Conservation (phyloP, 805 yeast species). For the Yamadazyma insecticola region DNA sequence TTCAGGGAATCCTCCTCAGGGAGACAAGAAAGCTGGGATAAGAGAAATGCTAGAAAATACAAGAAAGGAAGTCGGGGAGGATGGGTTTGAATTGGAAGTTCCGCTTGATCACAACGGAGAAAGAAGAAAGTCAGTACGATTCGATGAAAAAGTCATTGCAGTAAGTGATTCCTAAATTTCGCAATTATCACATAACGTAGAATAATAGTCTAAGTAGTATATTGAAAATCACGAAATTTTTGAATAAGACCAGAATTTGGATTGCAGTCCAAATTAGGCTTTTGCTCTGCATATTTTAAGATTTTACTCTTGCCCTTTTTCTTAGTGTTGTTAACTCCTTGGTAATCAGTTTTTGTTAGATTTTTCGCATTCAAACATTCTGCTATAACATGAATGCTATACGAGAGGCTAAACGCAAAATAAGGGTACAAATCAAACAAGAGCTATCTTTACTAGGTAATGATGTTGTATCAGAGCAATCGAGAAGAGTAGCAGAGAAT, state of each 20-base stretch:
- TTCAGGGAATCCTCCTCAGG: constrained; percentile 18
- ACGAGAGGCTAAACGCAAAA: constrained; percentile 17
- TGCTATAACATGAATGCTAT: no score
- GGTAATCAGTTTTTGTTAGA: no score
- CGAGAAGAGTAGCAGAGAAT: constrained; percentile 15
- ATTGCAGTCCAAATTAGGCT: no score
- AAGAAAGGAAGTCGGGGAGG: constrained; percentile 38
- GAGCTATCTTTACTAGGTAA: constrained; percentile 13
- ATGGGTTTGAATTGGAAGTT: constrained; percentile 39
- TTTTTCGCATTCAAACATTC: not conserved
- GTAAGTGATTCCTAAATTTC: constrained; percentile 10
- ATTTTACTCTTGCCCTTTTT: no score
- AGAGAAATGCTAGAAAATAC: constrained; percentile 42
- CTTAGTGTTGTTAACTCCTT: no score
- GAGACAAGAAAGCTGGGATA: constrained; percentile 30
- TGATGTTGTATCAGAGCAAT: constrained; percentile 19
- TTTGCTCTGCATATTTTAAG: no score
- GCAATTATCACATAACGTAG: no score
- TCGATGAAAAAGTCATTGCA: constrained; percentile 50
- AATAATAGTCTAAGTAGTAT: no score
- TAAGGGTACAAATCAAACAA: constrained; percentile 22
- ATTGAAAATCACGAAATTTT: no score
- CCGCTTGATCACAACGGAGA: constrained; percentile 35
- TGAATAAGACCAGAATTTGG: no score
- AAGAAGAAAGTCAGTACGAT: constrained; percentile 63